Base-by-base conservation (phyloP, 148 eudicot genomes). In the Spergularia marina region DNA sequence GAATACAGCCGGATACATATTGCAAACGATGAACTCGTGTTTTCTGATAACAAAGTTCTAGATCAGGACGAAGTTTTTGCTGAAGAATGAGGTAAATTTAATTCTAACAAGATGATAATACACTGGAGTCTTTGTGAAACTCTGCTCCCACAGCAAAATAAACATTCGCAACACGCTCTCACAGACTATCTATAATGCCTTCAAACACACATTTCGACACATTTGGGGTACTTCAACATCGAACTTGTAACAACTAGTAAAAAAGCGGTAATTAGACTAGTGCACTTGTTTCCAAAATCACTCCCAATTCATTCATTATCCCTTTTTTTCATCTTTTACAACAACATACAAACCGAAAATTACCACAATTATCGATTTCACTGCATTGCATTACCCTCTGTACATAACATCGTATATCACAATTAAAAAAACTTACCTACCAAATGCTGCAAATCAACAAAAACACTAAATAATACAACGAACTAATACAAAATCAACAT, bases 241-340 rank as follows among this genome's bases (percentile, higher is more conserved):
- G 44, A 52, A 36, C 34, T 23, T 2, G 53, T 41, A 70, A 69
- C 69, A 70, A 23, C 57, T 53, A 53, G 30, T 13, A 70, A 53
- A 59, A 23, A 53, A n/a, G 36, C 57, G 30, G 58, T 56, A 65
- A 34, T 21, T 14, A 30, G 25, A 74, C 30, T 52, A 21, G 36
- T 65, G 21, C n/a, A 21, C 20, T 34, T 13, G 21, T 44, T 41
- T 59, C 54, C 53, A 82, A 17, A 62, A 69, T 68, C 25, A 62
- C 59, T 55, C 14, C 55, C 49, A 40, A 82, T 81, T 82, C 78
- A 82, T 73, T 76, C 68, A 71, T 76, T 55, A 55, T 9, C 49
- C 53, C 15, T 18, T 64, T 59, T 80, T 57, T n/a, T 70, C 47
- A 5, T 25, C 70, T 30, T 71, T 72, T 82, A 82, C 84, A 82